Conservation (phyloP, 2,329 filamentous ascomycete genomes). For the Ophiocordyceps camponoti-floridani region DNA sequence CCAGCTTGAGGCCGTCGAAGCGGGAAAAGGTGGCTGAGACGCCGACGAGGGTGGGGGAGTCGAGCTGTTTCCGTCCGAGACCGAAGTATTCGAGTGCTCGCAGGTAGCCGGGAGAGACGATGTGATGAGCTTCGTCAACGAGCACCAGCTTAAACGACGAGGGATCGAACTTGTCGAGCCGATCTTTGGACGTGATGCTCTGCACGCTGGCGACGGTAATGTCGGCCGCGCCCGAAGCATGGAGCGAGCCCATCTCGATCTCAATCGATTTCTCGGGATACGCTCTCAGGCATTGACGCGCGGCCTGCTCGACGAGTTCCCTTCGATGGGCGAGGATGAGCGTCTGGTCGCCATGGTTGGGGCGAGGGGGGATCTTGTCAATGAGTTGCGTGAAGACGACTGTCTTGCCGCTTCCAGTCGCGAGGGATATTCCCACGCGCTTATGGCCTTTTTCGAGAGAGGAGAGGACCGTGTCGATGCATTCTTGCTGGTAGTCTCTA, state of each 20-base stretch:
- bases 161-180: slow-evolving; percentile 72
- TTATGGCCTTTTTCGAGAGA: slow-evolving; percentile 56
- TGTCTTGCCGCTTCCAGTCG: slow-evolving; percentile 84
- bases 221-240: slow-evolving; percentile 66
- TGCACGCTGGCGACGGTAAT: slow-evolving; percentile 86
- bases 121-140: slow-evolving; percentile 94
- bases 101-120: slow-evolving; percentile 70
- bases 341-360: slow-evolving; percentile 46
- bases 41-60: slow-evolving; percentile 54
- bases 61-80: slow-evolving; percentile 28
- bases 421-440: slow-evolving; percentile 67
- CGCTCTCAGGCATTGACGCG: slow-evolving; percentile 59
- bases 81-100: slow-evolving; percentile 63
- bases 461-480: slow-evolving; percentile 61
- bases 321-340: slow-evolving; percentile 83
- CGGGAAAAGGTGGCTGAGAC: slow-evolving; percentile 70
- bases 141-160: slow-evolving; percentile 70
- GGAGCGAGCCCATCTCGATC: slow-evolving; percentile 72
- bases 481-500: slow-evolving; percentile 80
- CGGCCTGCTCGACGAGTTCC: slow-evolving; percentile 89
- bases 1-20: slow-evolving; percentile 69
- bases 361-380: slow-evolving; percentile 43
- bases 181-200: slow-evolving; percentile 59
- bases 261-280: slow-evolving; percentile 74
- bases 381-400: slow-evolving; percentile 96